A percentile compares a stretch with the other conserved stretches of the same genome.
phyloP scores from a whole-genome alignment of 345 rosid genomes.

The Salix exigua region DNA sequence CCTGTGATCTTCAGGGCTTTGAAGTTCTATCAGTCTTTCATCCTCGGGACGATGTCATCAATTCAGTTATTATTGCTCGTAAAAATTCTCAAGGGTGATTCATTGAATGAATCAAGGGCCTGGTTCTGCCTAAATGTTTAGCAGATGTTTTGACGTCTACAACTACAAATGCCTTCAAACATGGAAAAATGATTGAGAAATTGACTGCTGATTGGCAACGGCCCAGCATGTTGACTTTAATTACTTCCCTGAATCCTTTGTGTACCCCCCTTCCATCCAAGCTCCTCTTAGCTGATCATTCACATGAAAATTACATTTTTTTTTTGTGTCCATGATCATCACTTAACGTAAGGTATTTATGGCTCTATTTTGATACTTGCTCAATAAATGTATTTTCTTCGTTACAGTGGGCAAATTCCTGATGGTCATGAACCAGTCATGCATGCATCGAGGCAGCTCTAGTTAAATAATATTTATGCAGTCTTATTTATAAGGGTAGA shows the following conservation, averaged over 20 bases:
- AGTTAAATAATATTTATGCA: too few relatives aligned
- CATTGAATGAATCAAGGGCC: not conserved
- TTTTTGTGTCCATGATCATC: too few relatives aligned
- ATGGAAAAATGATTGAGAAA: not conserved
- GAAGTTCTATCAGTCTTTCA: slow-evolving; percentile 24
- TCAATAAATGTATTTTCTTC: not conserved
- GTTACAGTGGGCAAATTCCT: not conserved
- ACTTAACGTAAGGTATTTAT: too few relatives aligned
- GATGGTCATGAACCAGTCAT: not conserved
- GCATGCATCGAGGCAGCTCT: not conserved
- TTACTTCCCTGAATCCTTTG: not conserved
- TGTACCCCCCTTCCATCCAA: not conserved
- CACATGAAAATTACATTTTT: not conserved
- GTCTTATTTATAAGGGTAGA: too few relatives aligned
- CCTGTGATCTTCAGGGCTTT: slow-evolving; percentile 14
- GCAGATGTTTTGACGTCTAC: not conserved
- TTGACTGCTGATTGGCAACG: slow-evolving; percentile 3
- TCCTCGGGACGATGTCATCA: slow-evolving; percentile 23
- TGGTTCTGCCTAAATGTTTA: slow-evolving; percentile 1
- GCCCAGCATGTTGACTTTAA: not conserved
- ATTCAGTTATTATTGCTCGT: slow-evolving; percentile 18
- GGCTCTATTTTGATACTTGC: not conserved
- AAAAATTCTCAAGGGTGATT: not conserved
- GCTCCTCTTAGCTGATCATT: not conserved
- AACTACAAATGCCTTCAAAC: not conserved